phyloP scores from a whole-genome alignment of 371 early-diverging fungal species.

The Apophysomyces elegans region DNA sequence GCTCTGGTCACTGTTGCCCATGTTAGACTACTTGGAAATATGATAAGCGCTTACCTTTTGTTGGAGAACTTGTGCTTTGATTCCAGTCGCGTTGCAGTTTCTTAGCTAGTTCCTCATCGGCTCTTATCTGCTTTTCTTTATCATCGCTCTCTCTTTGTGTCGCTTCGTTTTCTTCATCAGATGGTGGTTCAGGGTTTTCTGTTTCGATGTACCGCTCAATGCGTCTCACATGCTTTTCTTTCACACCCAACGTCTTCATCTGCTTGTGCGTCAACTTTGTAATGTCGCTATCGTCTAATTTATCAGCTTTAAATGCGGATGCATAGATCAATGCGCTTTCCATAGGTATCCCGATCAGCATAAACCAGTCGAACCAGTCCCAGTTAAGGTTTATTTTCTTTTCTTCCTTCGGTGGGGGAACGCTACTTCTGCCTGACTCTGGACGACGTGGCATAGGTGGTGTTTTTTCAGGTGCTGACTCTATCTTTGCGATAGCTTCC shows the following conservation, averaged over 20 bases:
- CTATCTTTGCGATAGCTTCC: constrained; percentile 17
- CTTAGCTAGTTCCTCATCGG: constrained; percentile 60
- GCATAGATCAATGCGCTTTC: constrained; percentile 82
- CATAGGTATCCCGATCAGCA: constrained; percentile 75
- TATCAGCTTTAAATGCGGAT: constrained; percentile 79
- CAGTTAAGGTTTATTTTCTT: constrained; percentile 68
- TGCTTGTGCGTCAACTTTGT: constrained; percentile 74
- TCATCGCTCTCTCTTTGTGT: constrained; percentile 23
- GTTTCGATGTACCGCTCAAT: constrained; percentile 67
- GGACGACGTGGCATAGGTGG: constrained; percentile 29
- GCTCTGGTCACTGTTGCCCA: constrained; percentile 35
- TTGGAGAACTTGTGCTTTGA: constrained; percentile 38
- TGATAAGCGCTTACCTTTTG: constrained; percentile 23
- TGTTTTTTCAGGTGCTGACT: constrained; percentile 17
- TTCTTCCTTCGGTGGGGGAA: constrained; percentile 25
- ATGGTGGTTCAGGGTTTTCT: constrained; percentile 39
- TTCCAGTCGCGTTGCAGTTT: constrained; percentile 65
- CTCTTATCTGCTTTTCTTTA: constrained; percentile 37
- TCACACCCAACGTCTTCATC: constrained; percentile 78
- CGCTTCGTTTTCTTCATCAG: constrained; percentile 39
- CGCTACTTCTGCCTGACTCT: background rate
- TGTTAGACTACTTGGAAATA: background rate
- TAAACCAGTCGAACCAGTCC: constrained; percentile 93
- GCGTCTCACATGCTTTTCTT: constrained; percentile 83
- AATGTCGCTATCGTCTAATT: constrained; percentile 79